phyloP scores from a whole-genome alignment of 1,284 basidiomycete genomes.

The Heterobasidion annosum region DNA sequence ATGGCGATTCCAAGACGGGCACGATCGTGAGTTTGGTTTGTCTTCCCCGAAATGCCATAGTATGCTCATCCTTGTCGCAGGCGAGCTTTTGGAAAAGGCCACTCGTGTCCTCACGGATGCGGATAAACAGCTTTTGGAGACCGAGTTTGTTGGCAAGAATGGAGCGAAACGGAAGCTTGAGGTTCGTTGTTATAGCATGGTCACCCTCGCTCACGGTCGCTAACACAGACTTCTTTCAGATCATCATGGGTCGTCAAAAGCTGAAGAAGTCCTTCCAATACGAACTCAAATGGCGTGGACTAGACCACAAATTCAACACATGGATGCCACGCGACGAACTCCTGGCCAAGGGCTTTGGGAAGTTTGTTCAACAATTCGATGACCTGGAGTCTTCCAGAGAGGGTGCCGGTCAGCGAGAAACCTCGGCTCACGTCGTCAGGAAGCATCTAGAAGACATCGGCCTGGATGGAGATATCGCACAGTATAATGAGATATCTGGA shows the following conservation, averaged over 20 bases:
- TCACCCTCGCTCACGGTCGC: background rate
- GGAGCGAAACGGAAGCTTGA: constrained; percentile 90
- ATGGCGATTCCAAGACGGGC: constrained; percentile 99
- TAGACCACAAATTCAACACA: constrained; percentile 89
- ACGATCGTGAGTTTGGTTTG: constrained; percentile 67
- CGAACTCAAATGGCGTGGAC: constrained; percentile 94
- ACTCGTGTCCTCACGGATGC: constrained; percentile 88
- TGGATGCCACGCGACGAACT: constrained; percentile 93
- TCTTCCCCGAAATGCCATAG: constrained; percentile 2
- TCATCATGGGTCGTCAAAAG: constrained; percentile 95
- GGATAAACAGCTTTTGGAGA: constrained; percentile 77
- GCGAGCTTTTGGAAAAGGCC: constrained; percentile 86
- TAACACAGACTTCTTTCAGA: constrained; percentile 25
- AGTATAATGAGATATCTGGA: constrained; percentile 93
- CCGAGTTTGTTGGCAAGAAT: constrained; percentile 87
- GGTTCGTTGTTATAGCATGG: constrained; percentile 32
- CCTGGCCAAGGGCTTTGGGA: constrained; percentile 83
- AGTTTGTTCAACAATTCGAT: constrained; percentile 92
- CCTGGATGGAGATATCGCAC: constrained; percentile 93
- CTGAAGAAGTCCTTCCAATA: constrained; percentile 95
- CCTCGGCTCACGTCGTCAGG: constrained; percentile 69
- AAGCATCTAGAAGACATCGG: constrained; percentile 94
- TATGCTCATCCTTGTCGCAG: constrained; percentile 24
- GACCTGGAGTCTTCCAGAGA: constrained; percentile 94
- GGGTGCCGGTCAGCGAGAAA: constrained; percentile 85